Percentiles rank a stretch among this genome's conserved stretches.
Evolutionary conservation across 345 rosid genomes (phyloP).

Genomic region (Dovyalis caffra): DNA sequence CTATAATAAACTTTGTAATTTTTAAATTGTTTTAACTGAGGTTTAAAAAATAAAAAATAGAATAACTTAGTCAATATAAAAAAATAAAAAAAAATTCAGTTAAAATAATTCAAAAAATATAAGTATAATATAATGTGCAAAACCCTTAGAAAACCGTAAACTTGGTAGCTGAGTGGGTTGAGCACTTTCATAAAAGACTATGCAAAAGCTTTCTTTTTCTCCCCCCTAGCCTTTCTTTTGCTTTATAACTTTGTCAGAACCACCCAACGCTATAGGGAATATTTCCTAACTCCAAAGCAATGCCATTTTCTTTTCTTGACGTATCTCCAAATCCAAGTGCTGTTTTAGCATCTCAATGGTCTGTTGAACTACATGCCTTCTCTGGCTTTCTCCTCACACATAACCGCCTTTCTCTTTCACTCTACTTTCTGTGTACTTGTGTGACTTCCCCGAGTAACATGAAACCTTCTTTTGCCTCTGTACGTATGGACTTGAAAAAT

Average conservation of each 20-base stretch:
- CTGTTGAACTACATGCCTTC: no score
- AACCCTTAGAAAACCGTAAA: no score
- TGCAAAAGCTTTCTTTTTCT: neutral
- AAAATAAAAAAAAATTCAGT: no score
- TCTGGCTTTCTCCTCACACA: no score
- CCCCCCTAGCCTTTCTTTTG: neutral
- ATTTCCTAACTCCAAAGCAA: neutral
- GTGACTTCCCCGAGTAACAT: neutral
- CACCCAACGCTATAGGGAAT: neutral
- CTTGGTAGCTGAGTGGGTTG: neutral
- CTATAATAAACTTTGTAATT: no score
- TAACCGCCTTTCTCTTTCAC: neutral
- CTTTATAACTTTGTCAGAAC: neutral
- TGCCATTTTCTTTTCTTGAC: neutral
- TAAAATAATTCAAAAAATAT: no score
- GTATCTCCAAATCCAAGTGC: neutral
- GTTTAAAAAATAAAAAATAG: no score
- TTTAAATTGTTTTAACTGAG: no score
- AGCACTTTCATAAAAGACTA: neutral
- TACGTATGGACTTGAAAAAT: no score
- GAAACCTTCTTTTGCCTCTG: neutral
- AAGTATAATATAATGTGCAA: no score
- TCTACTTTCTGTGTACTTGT: neutral
- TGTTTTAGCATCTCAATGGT: no score
- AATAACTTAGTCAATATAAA: no score